These are phyloP conservation scores for Aspergillus sp. DNA, from an alignment of 2,329 filamentous ascomycete genomes.

Conservation along the genomic window DNA sequence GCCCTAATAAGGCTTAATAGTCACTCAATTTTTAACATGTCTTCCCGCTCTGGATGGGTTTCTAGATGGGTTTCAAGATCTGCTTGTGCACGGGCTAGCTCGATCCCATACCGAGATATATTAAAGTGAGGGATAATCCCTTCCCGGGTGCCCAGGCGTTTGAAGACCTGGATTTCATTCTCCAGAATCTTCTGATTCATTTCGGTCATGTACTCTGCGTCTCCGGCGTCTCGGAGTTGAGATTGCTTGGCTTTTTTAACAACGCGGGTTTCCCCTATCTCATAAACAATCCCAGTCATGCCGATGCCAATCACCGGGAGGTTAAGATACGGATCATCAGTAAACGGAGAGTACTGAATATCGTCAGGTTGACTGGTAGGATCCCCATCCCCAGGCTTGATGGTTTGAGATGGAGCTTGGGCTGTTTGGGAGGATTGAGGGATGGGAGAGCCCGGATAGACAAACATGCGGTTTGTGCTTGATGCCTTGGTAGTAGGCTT, in stretches of 20 bases:
- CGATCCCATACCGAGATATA: constrained; percentile 19
- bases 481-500: no score
- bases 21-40: neutral
- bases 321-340: no score
- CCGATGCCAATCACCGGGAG: no score
- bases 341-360: no score
- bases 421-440: no score
- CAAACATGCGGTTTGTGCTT: no score
- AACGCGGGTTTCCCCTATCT: no score
- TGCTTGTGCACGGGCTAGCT: constrained; percentile 17
- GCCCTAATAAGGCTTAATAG: constrained; percentile 10
- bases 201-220: constrained; percentile 22
- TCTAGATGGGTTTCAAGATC: constrained; percentile 14
- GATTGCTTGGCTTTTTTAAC: constrained; percentile 1
- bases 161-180: constrained; percentile 17
- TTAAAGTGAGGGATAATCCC: constrained; percentile 18
- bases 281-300: no score
- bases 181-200: constrained; percentile 17
- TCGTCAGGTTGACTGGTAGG: no score
- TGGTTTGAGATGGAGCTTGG: no score
- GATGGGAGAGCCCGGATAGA: no score
- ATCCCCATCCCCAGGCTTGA: no score
- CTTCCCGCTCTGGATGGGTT: constrained; percentile 2
- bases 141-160: constrained; percentile 14
- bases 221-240: constrained; percentile 14